Evolutionary conservation across 176 grass and related monocot genomes (phyloP).

Genomic region (Carex littledalei): DNA sequence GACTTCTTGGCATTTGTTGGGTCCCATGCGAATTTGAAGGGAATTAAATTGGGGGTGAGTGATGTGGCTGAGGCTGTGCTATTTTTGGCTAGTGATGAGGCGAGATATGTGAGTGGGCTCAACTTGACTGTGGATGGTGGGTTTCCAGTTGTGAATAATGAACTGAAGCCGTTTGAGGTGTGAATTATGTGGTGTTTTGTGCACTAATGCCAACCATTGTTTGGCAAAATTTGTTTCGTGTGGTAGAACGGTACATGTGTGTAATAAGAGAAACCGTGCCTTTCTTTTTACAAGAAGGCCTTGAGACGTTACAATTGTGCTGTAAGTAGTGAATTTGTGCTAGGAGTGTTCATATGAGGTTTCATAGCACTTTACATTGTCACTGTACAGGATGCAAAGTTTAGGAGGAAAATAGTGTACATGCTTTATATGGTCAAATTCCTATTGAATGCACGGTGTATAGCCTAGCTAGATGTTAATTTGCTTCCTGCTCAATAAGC

Average conservation of each 20-base stretch:
- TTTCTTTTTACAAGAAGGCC: no score
- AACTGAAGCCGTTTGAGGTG: constrained; percentile 38
- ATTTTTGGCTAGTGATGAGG: constrained; percentile 74
- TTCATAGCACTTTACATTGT: neutral
- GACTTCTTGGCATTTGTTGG: constrained; percentile 60
- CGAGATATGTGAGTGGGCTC: constrained; percentile 58
- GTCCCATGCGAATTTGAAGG: constrained; percentile 64
- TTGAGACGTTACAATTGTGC: no score
- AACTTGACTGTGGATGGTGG: constrained; percentile 67
- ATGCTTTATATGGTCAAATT: neutral
- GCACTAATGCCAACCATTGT: neutral
- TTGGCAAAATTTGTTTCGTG: neutral
- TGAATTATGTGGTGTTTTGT: neutral
- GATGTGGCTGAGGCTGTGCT: constrained; percentile 70
- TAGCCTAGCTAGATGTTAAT: neutral
- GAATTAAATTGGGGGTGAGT: constrained; percentile 28
- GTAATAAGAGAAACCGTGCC: neutral
- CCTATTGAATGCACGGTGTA: neutral
- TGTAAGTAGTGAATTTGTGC: neutral
- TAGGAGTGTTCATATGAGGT: neutral
- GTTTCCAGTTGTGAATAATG: constrained; percentile 35
- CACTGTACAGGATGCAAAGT: no score
- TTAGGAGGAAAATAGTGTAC: no score
- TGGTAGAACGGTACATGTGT: neutral
- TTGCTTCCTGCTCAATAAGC: neutral